Conservation (phyloP, 495 filamentous ascomycete species). For the Aspergillus mulundensis region DNA sequence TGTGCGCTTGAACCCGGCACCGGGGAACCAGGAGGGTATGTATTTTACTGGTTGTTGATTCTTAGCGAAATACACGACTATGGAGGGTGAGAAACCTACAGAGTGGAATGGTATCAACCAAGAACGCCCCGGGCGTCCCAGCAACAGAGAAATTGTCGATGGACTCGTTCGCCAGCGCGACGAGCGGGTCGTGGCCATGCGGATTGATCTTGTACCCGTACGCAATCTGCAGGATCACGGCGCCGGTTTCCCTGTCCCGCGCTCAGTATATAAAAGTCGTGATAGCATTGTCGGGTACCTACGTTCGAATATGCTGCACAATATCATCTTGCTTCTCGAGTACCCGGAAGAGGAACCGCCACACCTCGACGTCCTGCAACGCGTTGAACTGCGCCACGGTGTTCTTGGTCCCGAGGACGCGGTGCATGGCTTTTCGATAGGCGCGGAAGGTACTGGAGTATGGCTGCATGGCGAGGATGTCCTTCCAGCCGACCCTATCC, state of each 20-base stretch:
- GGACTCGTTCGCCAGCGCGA: slow-evolving; percentile 31
- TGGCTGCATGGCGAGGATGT: slow-evolving; percentile 28
- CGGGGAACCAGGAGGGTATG: slow-evolving; percentile 48
- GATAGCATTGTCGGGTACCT: not conserved
- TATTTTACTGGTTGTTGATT: slow-evolving; percentile 28
- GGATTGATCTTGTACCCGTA: slow-evolving; percentile 46
- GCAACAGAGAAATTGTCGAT: slow-evolving; percentile 37
- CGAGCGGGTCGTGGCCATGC: slow-evolving; percentile 34
- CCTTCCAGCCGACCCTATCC: slow-evolving; percentile 33
- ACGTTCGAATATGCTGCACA: slow-evolving; percentile 35
- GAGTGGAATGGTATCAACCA: slow-evolving; percentile 38
- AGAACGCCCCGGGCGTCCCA: slow-evolving; percentile 33
- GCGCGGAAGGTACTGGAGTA: slow-evolving; percentile 38
- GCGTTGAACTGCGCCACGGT: slow-evolving; percentile 25
- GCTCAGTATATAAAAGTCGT: not conserved
- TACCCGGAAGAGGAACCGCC: slow-evolving; percentile 37
- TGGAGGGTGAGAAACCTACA: slow-evolving; percentile 2
- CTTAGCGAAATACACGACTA: not conserved
- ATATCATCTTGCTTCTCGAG: slow-evolving; percentile 31
- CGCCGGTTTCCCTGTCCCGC: slow-evolving; percentile 27
- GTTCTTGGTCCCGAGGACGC: slow-evolving; percentile 30
- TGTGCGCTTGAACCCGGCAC: slow-evolving; percentile 42
- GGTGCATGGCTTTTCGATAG: slow-evolving; percentile 38
- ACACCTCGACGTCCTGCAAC: slow-evolving; percentile 32
- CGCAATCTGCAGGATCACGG: slow-evolving; percentile 40